phyloP scores from a whole-genome alignment of 2,329 filamentous ascomycete genomes.

The Metarhizium robertsii region DNA sequence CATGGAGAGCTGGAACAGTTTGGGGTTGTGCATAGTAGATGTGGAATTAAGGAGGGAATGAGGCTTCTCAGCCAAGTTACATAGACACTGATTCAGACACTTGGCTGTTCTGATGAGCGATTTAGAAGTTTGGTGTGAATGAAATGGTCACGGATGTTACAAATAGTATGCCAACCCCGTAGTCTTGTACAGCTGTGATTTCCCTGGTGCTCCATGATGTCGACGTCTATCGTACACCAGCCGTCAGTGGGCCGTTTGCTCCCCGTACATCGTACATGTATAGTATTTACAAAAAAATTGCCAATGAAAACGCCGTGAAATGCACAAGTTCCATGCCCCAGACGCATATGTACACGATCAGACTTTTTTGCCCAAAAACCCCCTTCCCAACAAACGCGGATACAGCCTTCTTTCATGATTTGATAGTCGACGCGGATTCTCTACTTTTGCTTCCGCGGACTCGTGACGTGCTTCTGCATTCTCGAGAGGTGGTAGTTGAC shows the following conservation, averaged over 20 bases:
- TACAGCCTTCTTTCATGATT: too few species aligned
- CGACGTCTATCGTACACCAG: not conserved
- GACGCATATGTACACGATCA: too few species aligned
- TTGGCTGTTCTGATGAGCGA: not conserved
- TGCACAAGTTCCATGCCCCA: not conserved
- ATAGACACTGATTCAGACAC: not conserved
- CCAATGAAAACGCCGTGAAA: not conserved
- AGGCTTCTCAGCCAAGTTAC: not conserved
- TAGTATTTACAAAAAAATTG: not conserved
- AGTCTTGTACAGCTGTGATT: not conserved
- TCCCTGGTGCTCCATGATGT: not conserved
- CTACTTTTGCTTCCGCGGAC: conserved; percentile 19
- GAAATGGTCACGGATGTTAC: not conserved
- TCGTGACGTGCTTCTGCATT: conserved; percentile 63
- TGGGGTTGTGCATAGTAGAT: not conserved
- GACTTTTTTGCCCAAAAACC: too few species aligned
- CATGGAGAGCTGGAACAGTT: not conserved
- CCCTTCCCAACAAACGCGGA: too few species aligned
- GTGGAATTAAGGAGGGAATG: conserved; percentile 1
- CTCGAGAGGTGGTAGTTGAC: conserved; percentile 90
- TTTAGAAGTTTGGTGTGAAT: not conserved
- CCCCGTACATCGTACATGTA: conserved; percentile 23
- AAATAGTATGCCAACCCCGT: not conserved
- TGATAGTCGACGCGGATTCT: too few species aligned
- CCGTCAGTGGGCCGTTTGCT: not conserved